Base-by-base conservation (phyloP, 73 alveolate species). In the Paramecium sexaurelia region DNA sequence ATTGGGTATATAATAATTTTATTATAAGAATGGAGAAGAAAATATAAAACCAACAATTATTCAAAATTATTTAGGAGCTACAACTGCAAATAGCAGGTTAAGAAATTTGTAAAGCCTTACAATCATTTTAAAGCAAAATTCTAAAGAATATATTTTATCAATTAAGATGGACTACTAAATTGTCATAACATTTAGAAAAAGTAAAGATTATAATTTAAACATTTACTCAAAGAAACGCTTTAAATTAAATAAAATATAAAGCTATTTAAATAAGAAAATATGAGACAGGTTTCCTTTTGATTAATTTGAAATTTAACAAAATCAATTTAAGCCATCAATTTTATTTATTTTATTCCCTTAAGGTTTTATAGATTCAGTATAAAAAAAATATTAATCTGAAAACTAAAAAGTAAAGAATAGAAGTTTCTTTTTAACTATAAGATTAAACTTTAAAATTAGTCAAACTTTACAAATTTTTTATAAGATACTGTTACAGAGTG, bases 21-120 rank as follows among this genome's bases (percentile, higher is more conserved):
- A 61, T 61, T 29, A 29, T n/a, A 29, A 61, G 83, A 26, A 61
- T 61, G 83, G 83, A 61, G n/a, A 61, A 26, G 17, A 61, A 61
- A 29, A 61, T 61, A 13, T 24, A 61, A 61, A 61, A 61, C 26
- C 26, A 61, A 61, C 43, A 61, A 61, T 61, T 61, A 61, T 26
- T 61, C 11, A 61, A 61, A 61, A 61, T 61, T 61, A 61, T 61
- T 61, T 61, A 61, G 43, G 83, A 61, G 43, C 83, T 61, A 8
- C n/a, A 61, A 61, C 11, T 32, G 26, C 5, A 26, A 26, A 61
- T 61, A 11, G 83, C 83, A 26, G 83, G 83, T 6, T 11, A 61
- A 32, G 83, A 61, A 61, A 29, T 61, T 1, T 22, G 39, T 29
- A 61, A 32, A 24, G 43, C 83, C 7, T 9, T 61, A 2, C 11